phyloP scores from a whole-genome alignment of 2,329 filamentous ascomycete species.

The Dissoconium aciculare region DNA sequence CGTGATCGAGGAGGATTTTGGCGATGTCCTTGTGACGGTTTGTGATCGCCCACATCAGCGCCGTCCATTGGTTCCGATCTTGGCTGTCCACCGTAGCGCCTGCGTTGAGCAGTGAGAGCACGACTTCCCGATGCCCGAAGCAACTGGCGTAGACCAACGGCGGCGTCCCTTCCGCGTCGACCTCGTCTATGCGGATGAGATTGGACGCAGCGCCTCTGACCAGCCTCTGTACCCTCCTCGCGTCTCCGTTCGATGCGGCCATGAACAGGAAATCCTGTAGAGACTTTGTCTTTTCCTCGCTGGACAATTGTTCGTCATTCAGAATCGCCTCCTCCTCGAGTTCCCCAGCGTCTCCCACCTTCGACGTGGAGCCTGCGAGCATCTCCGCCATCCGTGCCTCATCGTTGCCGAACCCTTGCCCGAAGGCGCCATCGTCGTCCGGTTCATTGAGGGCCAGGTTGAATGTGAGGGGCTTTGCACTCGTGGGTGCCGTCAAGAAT shows the following conservation, averaged over 20 bases:
- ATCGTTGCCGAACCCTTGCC: constrained; percentile 50
- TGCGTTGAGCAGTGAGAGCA: constrained; percentile 66
- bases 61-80: constrained; percentile 93
- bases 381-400: constrained; percentile 87
- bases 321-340: constrained; percentile 70
- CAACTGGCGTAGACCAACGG: constrained; percentile 95
- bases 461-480: constrained; percentile 73
- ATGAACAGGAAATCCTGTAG: constrained; percentile 83
- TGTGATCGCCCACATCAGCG: constrained; percentile 99
- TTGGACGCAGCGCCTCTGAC: constrained; percentile 57
- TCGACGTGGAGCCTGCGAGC: constrained; percentile 77
- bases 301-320: constrained; percentile 55
- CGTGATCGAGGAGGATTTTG: constrained; percentile 80
- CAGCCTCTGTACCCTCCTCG: constrained; percentile 62
- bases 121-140: constrained; percentile 87
- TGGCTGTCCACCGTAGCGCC: constrained; percentile 84
- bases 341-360: constrained; percentile 47
- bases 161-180: constrained; percentile 91
- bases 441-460: constrained; percentile 71
- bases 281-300: constrained; percentile 62
- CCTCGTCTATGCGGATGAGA: constrained; percentile 70
- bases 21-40: constrained; percentile 94
- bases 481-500: constrained; percentile 74
- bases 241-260: constrained; percentile 91
- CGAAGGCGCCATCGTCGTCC: constrained; percentile 46